These are phyloP conservation scores for Colletotrichum sp. DNA, from an alignment of 2,329 filamentous ascomycete species.

Conservation along the genomic window DNA sequence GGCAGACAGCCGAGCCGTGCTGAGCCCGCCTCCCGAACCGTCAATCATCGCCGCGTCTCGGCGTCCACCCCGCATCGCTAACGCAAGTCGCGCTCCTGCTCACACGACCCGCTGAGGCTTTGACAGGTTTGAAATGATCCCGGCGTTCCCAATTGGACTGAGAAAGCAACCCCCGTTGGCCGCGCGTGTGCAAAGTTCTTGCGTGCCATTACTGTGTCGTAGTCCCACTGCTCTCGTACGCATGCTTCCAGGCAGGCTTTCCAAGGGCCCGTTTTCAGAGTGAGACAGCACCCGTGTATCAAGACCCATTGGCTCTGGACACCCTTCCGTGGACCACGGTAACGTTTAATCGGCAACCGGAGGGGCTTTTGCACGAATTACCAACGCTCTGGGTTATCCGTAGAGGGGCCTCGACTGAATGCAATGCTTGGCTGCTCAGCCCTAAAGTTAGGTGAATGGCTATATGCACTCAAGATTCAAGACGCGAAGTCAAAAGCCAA, in stretches of 20 bases:
- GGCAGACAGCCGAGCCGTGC: background rate
- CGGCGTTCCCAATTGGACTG: slow-evolving; percentile 13
- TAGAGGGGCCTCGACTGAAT: background rate
- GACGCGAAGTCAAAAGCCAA: slow-evolving; percentile 7
- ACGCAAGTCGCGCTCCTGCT: slow-evolving; percentile 17
- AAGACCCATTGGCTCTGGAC: background rate
- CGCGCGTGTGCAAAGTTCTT: background rate
- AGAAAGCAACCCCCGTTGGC: background rate
- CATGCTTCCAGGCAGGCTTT: background rate
- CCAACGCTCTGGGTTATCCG: background rate
- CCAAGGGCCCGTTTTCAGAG: slow-evolving; percentile 13
- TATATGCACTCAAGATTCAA: background rate
- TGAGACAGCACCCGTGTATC: slow-evolving; percentile 11
- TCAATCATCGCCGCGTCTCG: slow-evolving; percentile 1
- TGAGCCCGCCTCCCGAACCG: background rate
- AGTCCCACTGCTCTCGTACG: slow-evolving; percentile 1
- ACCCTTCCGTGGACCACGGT: background rate
- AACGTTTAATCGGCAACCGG: background rate
- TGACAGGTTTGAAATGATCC: background rate
- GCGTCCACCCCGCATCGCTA: slow-evolving; percentile 19
- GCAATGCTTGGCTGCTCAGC: background rate
- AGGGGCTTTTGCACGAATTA: background rate
- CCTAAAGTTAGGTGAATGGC: background rate
- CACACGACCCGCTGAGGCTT: slow-evolving; percentile 16
- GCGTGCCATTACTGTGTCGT: background rate